A percentile compares a stretch with the other conserved stretches of the same genome.
Conservation (phyloP, 1,139 yeast species). For the Eremothecium cymbalariae region DNA sequence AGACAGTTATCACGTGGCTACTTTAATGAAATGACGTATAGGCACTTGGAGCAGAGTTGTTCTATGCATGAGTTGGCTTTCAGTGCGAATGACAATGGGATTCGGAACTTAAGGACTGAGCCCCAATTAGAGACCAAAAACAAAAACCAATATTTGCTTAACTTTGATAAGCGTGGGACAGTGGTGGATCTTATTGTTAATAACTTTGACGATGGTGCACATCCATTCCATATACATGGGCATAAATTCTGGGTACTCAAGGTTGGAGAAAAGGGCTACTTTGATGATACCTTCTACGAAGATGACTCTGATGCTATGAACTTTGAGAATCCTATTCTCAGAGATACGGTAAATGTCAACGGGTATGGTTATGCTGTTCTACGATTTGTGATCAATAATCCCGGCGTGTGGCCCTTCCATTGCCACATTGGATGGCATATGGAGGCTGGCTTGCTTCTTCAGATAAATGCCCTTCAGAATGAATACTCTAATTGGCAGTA, state of each 20-base stretch:
- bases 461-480: constrained; percentile 18
- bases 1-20: constrained; percentile 43
- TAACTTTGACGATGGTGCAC: constrained; percentile 71
- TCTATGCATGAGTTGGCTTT: constrained; percentile 26
- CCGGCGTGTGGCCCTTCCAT: constrained; percentile 75
- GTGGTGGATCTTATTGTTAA: constrained; percentile 62
- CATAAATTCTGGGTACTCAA: constrained; percentile 65
- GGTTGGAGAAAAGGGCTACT: constrained; percentile 44
- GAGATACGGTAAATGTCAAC: constrained; percentile 58
- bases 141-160: constrained; percentile 47
- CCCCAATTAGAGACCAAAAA: constrained; percentile 24
- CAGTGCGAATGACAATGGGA: constrained; percentile 32
- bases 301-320: constrained; percentile 39
- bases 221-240: constrained; percentile 85
- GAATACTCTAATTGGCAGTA: constrained; percentile 20
- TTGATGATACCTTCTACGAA: constrained; percentile 34
- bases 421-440: constrained; percentile 73
- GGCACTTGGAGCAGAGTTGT: constrained; percentile 39
- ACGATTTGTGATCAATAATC: constrained; percentile 60
- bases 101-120: constrained; percentile 12
- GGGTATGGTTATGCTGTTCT: constrained; percentile 49
- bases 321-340: constrained; percentile 45
- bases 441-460: constrained; percentile 25
- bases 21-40: constrained; percentile 43
- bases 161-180: constrained; percentile 45